These are phyloP conservation scores for Podila verticillata DNA, from an alignment of 192 early-diverging fungal genomes.

Conservation along the genomic window DNA sequence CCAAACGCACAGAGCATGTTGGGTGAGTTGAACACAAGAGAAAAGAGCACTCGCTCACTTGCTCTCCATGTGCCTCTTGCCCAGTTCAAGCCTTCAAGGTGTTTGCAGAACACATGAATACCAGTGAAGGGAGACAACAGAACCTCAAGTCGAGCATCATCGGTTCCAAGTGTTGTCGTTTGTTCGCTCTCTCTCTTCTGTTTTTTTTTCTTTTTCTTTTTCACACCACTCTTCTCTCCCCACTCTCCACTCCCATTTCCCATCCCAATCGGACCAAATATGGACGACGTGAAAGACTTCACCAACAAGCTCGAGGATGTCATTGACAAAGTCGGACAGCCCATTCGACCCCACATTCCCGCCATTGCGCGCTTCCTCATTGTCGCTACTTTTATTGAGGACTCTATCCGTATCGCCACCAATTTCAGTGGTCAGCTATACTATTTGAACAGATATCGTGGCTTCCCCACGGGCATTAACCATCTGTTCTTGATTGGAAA, in stretches of 20 bases:
- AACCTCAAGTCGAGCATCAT: not conserved
- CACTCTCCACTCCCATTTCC: not conserved
- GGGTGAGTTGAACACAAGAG: not conserved
- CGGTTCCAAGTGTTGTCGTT: not conserved
- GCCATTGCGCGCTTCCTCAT: slow-evolving; percentile 92
- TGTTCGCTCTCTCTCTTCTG: not conserved
- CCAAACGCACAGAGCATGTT: not conserved
- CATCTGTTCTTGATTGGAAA: slow-evolving; percentile 90
- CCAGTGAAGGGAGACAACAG: too few relatives aligned
- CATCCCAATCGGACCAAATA: slow-evolving; percentile 12
- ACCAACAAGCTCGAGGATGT: slow-evolving; percentile 75
- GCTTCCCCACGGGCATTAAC: slow-evolving; percentile 81
- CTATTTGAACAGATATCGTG: slow-evolving; percentile 83
- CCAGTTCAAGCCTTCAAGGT: too few relatives aligned
- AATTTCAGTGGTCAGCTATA: slow-evolving; percentile 93
- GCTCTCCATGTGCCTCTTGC: too few relatives aligned
- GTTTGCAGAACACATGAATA: too few relatives aligned
- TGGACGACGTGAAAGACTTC: slow-evolving; percentile 59
- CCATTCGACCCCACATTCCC: slow-evolving; percentile 92
- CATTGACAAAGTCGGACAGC: slow-evolving; percentile 77
- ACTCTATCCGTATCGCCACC: slow-evolving; percentile 85
- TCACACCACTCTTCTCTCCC: not conserved
- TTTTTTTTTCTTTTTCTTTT: not conserved
- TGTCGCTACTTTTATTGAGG: slow-evolving; percentile 96
- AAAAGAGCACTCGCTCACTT: not conserved